Percentiles rank a stretch among this genome's conserved stretches.
These are phyloP conservation scores for Turritis glabra DNA, from an alignment of 345 rosid species.

Conservation along the genomic window DNA sequence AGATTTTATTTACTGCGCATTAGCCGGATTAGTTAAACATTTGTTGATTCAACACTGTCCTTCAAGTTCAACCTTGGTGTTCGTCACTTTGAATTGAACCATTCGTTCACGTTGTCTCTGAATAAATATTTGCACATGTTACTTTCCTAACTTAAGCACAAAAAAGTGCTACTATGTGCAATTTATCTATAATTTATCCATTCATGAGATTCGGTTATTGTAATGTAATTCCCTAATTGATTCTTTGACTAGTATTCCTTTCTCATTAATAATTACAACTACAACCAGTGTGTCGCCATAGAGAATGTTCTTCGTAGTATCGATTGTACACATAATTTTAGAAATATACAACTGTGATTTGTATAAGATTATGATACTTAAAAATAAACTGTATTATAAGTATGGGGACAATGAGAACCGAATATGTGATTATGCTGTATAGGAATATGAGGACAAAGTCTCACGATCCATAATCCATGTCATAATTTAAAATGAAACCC, in stretches of 20 bases:
- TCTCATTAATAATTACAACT: not conserved
- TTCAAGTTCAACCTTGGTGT: not conserved
- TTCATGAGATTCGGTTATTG: not conserved
- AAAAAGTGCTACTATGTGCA: not conserved
- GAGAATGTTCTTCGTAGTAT: constrained; percentile 8
- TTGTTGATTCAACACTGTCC: not conserved
- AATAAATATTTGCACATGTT: not conserved
- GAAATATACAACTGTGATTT: not conserved
- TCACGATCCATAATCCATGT: not conserved
- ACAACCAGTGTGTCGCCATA: not conserved
- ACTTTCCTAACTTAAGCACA: not conserved
- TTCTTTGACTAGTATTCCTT: not conserved
- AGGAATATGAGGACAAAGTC: not conserved
- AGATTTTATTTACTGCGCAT: not conserved
- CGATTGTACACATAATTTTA: not conserved
- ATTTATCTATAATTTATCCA: not conserved
- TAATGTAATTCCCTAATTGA: not conserved
- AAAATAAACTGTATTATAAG: not conserved
- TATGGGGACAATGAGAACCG: not conserved
- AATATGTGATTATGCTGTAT: not conserved
- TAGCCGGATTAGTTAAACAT: not conserved
- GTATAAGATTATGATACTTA: not conserved
- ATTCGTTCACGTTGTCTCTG: not conserved
- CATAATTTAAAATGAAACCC: not conserved
- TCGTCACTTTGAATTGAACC: not conserved